Evolutionary conservation across 306 rosid genomes (phyloP).

Genomic region (Prunus mume): DNA sequence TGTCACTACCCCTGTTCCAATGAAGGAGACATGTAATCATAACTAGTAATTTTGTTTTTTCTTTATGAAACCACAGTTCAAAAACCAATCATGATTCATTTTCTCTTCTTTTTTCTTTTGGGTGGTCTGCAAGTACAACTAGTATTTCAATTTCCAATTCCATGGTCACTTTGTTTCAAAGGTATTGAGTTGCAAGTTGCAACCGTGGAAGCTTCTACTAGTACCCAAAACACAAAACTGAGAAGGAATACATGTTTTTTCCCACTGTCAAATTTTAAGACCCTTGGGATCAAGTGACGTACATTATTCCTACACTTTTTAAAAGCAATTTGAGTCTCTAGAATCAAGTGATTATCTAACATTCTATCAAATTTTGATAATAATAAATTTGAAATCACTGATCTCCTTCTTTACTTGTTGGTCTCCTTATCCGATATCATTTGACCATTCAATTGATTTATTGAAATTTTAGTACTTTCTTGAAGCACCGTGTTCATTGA

Average conservation of each 20-base stretch:
- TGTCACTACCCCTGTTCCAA: neutral
- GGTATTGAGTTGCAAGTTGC: neutral
- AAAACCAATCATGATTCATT: conserved; percentile 10
- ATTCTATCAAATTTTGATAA: neutral
- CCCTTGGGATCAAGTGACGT: no score
- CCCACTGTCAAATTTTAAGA: neutral
- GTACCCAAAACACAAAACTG: neutral
- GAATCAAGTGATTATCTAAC: neutral
- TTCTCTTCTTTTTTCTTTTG: neutral
- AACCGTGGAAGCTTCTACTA: neutral
- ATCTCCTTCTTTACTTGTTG: no score
- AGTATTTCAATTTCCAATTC: conserved; percentile 25
- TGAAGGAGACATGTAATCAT: conserved; percentile 10
- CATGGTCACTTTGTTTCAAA: conserved; percentile 16
- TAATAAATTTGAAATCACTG: neutral
- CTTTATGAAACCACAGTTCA: neutral
- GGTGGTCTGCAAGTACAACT: conserved; percentile 3
- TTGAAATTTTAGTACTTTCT: no score
- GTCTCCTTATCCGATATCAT: no score
- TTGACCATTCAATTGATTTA: no score
- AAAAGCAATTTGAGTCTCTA: neutral
- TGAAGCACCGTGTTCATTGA: no score
- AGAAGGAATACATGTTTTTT: neutral
- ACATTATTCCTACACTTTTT: no score
- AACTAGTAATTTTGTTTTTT: neutral